phyloP scores from a whole-genome alignment of 2,329 filamentous ascomycete species.

The Fusarium lateritium region DNA sequence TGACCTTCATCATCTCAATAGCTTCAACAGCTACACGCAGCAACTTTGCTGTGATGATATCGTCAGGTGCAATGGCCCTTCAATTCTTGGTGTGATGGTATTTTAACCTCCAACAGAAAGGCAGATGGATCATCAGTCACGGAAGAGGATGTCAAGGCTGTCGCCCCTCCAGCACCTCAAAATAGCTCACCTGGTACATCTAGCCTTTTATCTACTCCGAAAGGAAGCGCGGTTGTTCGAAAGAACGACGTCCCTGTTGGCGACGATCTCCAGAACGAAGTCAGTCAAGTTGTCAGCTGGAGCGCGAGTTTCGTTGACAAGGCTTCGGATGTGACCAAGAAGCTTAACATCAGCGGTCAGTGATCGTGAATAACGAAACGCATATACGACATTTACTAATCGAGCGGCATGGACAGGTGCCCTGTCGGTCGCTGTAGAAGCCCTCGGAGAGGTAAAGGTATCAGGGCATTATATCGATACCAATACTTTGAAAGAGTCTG shows the following conservation, averaged over 20 bases:
- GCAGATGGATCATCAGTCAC: not conserved
- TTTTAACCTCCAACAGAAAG: not conserved
- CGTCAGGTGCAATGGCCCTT: not conserved
- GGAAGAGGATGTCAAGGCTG: not conserved
- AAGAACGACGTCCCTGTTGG: not conserved
- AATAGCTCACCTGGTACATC: not conserved
- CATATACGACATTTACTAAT: not conserved
- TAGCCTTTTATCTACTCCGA: conserved; percentile 3
- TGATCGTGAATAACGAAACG: not conserved
- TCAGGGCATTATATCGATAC: conserved; percentile 12
- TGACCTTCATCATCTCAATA: not conserved
- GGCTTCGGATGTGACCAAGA: conserved; percentile 14
- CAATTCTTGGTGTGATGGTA: not conserved
- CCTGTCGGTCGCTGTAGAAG: conserved; percentile 4
- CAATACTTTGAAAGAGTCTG: conserved; percentile 6
- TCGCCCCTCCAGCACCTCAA: not conserved
- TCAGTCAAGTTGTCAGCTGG: conserved; percentile 29
- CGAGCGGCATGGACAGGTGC: conserved; percentile 1
- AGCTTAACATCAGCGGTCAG: conserved; percentile 16
- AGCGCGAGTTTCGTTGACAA: conserved; percentile 17
- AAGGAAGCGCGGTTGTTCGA: conserved; percentile 1
- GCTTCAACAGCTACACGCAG: conserved; percentile 22
- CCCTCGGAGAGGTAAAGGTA: conserved; percentile 8
- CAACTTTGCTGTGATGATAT: conserved; percentile 18
- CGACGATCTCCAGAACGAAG: conserved; percentile 15